phyloP scores from a whole-genome alignment of 2,329 filamentous ascomycete species.

The Xylariaceae sp. region DNA sequence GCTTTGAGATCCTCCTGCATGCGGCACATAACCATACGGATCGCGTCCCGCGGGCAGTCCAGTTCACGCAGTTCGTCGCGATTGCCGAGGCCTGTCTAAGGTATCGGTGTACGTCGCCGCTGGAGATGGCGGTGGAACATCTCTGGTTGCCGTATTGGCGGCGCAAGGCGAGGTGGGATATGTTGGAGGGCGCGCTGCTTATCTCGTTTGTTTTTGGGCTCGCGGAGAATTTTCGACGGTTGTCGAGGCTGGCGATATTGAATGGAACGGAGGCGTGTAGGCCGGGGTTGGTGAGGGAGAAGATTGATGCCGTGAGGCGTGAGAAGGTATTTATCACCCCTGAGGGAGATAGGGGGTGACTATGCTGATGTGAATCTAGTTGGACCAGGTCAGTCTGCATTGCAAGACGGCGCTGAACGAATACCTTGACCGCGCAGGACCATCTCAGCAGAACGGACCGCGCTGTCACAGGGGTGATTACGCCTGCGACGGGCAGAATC shows the following conservation, averaged over 20 bases:
- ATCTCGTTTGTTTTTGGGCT: constrained; percentile 51
- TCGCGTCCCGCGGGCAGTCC: constrained; percentile 41
- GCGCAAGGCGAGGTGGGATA: constrained; percentile 37
- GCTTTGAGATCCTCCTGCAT: constrained; percentile 44
- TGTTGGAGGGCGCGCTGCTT: constrained; percentile 45
- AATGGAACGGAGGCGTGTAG: constrained; percentile 40
- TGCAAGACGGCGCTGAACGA: constrained; percentile 42
- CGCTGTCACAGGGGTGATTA: constrained; percentile 47
- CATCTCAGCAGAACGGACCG: constrained; percentile 17
- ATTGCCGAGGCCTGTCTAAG: constrained; percentile 46
- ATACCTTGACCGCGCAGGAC: constrained; percentile 34
- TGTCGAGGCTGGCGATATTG: constrained; percentile 46
- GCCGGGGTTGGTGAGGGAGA: constrained; percentile 43
- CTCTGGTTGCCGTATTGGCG: constrained; percentile 48
- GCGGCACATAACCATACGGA: constrained; percentile 47
- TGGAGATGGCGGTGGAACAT: constrained; percentile 47
- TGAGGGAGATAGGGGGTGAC: background rate
- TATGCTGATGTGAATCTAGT: constrained; percentile 5
- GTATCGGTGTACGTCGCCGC: constrained; percentile 47
- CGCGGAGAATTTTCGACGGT: constrained; percentile 43
- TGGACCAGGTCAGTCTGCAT: constrained; percentile 43
- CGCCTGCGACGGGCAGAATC: constrained; percentile 47
- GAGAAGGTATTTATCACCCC: constrained; percentile 38
- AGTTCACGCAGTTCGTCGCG: constrained; percentile 46
- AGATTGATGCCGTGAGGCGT: constrained; percentile 43